phyloP scores from a whole-genome alignment of 192 early-diverging fungal genomes.

The Gaertneriomyces semiglobifer region DNA sequence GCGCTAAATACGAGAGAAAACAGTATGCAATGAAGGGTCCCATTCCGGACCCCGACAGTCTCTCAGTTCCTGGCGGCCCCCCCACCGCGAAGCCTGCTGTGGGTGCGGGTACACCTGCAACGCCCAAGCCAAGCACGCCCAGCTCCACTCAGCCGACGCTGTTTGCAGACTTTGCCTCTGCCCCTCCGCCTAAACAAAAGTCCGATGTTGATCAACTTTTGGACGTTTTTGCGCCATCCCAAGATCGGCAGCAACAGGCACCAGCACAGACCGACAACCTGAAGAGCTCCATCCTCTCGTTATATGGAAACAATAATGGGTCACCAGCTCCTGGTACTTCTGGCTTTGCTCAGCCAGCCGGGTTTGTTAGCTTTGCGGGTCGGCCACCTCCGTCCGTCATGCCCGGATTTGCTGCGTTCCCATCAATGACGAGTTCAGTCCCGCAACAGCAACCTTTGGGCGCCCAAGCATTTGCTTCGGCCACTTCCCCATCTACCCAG shows the following conservation, averaged over 20 bases:
- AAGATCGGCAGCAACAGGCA: slow-evolving; percentile 14
- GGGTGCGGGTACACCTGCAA: slow-evolving; percentile 1
- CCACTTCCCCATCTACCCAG: neutral
- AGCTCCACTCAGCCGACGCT: slow-evolving; percentile 2
- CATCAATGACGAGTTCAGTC: slow-evolving; percentile 1
- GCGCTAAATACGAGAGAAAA: slow-evolving; percentile 76
- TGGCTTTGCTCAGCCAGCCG: neutral
- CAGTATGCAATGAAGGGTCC: slow-evolving; percentile 69
- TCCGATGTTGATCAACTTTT: slow-evolving; percentile 9
- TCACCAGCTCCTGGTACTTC: neutral
- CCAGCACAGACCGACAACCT: slow-evolving; percentile 6
- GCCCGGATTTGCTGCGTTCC: neutral
- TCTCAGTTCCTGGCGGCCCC: slow-evolving; percentile 30
- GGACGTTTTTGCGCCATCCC: slow-evolving; percentile 2
- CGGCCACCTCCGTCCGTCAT: too few relatives aligned
- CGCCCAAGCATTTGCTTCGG: slow-evolving; percentile 4
- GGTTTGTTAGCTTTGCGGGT: too few relatives aligned
- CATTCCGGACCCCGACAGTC: slow-evolving; percentile 68
- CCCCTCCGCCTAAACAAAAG: slow-evolving; percentile 2
- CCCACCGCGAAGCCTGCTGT: neutral
- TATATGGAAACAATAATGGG: slow-evolving; percentile 28
- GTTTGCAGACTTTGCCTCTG: slow-evolving; percentile 23
- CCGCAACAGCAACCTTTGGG: slow-evolving; percentile 22
- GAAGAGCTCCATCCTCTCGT: slow-evolving; percentile 41
- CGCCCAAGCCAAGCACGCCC: neutral